Percentiles rank a stretch among this genome's conserved stretches.
Evolutionary conservation across 2,329 filamentous ascomycete genomes (phyloP).

Genomic region (Cercospora sp.): DNA sequence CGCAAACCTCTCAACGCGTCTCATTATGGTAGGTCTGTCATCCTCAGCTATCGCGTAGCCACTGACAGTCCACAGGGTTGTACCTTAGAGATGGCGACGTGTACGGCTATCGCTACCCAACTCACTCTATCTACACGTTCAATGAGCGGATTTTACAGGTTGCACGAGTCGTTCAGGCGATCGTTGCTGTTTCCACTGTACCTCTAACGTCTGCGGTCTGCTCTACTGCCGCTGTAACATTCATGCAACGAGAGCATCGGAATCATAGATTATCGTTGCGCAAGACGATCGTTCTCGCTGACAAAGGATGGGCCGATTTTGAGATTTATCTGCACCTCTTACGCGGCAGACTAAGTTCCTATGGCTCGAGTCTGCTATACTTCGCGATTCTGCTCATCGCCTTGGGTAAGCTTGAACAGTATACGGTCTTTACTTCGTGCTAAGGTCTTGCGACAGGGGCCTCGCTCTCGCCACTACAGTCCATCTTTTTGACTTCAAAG

Average conservation of each 20-base stretch:
- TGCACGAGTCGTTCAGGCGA: background rate
- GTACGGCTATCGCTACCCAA: background rate
- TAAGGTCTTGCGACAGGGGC: background rate
- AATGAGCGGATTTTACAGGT: background rate
- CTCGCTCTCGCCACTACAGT: background rate
- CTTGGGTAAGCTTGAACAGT: background rate
- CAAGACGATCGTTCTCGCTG: background rate
- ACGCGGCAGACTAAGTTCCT: background rate
- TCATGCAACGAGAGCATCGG: background rate
- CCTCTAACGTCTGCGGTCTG: background rate
- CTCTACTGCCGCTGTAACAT: background rate
- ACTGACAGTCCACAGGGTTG: background rate
- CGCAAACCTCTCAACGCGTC: background rate
- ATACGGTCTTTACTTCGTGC: background rate
- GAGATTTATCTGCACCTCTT: background rate
- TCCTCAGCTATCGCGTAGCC: background rate
- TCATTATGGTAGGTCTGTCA: background rate
- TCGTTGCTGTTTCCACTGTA: background rate
- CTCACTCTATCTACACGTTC: background rate
- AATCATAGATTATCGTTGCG: background rate
- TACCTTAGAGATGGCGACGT: background rate
- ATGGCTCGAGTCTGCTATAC: background rate
- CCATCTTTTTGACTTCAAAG: background rate
- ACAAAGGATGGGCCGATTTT: background rate
- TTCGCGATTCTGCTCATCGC: background rate